Base-by-base conservation (phyloP, 768 basidiomycete species). In the Lyophyllum semitale region DNA sequence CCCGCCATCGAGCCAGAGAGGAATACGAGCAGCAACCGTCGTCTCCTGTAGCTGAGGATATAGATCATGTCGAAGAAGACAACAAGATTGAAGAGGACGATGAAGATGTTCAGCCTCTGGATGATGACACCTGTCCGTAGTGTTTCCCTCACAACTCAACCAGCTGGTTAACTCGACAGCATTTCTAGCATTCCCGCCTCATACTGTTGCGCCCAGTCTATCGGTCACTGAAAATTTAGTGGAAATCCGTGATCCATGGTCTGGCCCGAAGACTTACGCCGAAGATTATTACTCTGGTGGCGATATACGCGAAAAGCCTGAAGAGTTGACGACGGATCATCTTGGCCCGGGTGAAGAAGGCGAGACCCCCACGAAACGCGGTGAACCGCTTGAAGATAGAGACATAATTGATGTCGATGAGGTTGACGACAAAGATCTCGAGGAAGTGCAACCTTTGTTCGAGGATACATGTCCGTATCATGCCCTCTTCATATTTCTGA, bases 281-380 rank as follows among this genome's bases (percentile, higher is more conserved):
- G 65, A 75, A 58, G 74, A 75, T 45, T 72, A 67, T 41, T 75
- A 73, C 53, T 57, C 72, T 9, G 66, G 68, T 17, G 71, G 71
- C 15, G 65, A 69, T 47, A 58, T 55, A 57, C 23, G 53, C 35
- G 30, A 27, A 30, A 27, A 15, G 26, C 38, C 38, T 17, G 43
- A 46, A 26, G 18, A 53, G 8, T 23, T 54, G 25, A 38, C 41
- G 8, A 53, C 48, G 8, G 59, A 61, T 33, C 22, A 15, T 8
- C 52, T 59, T 46, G 58, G 55, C 20, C 26, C 48, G 17, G 44
- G 52, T 27, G 49, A 57, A 33, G 41, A 45, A 18, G 20, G 32
- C 17, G 20, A n/a, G 15, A 7, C 12, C 9, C n/a, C 18, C 12
- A 37, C 25, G 30, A 13, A 38, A 25, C 18, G 20, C 40, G 17